Evolutionary conservation across 2,329 filamentous ascomycete genomes (phyloP).

Genomic region (Blastomyces silverae): DNA sequence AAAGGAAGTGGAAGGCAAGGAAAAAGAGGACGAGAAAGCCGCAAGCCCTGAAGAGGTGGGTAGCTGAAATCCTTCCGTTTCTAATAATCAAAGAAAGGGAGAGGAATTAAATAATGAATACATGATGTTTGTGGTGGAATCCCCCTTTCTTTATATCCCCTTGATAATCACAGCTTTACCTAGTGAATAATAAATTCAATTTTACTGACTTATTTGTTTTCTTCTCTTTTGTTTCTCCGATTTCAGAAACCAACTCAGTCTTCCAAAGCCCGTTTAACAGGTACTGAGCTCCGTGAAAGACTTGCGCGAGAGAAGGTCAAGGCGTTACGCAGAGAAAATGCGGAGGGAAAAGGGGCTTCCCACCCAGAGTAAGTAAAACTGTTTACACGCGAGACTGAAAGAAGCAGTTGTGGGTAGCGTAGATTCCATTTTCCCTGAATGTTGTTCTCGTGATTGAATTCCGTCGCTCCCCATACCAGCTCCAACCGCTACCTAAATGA

Average conservation of each 20-base stretch:
- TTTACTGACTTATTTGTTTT: constrained; percentile 12
- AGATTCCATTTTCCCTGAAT: neutral
- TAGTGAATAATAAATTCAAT: constrained; percentile 12
- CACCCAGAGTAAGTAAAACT: constrained; percentile 20
- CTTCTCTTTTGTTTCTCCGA: constrained; percentile 21
- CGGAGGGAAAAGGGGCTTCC: constrained; percentile 22
- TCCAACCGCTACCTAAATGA: neutral
- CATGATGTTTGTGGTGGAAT: constrained; percentile 16
- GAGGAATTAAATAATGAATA: neutral
- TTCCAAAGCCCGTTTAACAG: constrained; percentile 25
- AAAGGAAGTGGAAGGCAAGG: constrained; percentile 17
- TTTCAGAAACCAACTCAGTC: constrained; percentile 19
- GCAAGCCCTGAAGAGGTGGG: constrained; percentile 29
- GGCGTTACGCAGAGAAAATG: constrained; percentile 31
- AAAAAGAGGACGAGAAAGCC: constrained; percentile 16
- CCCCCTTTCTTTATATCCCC: neutral
- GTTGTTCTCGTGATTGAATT: neutral
- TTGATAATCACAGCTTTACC: neutral
- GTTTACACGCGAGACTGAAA: constrained; percentile 11
- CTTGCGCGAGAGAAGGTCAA: constrained; percentile 35
- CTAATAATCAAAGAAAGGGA: neutral
- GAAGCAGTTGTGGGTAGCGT: neutral
- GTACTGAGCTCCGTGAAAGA: constrained; percentile 34
- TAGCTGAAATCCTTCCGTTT: constrained; percentile 21
- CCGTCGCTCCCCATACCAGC: neutral